These are phyloP conservation scores for Coniochaeta sp. DNA, from an alignment of 2,329 filamentous ascomycete genomes.

Conservation along the genomic window DNA sequence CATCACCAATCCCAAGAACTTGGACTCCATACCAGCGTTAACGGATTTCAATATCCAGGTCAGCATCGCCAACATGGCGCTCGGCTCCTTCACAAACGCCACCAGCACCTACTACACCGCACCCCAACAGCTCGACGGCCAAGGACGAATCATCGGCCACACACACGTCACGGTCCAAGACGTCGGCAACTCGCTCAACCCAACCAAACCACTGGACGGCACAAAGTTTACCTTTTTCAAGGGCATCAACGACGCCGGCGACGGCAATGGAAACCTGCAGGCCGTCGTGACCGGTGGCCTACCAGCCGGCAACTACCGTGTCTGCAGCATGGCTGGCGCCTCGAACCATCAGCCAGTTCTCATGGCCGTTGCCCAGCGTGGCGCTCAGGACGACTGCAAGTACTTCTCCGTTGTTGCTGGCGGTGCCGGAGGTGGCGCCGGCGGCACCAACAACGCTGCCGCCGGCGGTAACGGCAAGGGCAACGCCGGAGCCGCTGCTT, in stretches of 20 bases:
- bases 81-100: constrained; percentile 56
- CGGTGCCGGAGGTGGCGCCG: constrained; percentile 6
- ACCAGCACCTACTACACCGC: constrained; percentile 53
- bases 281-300: constrained; percentile 51
- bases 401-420: constrained; percentile 44
- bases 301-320: constrained; percentile 54
- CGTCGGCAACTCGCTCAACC: constrained; percentile 42
- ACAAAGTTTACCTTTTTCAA: constrained; percentile 56
- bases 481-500: neutral
- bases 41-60: constrained; percentile 46
- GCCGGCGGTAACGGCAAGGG: constrained; percentile 4
- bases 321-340: constrained; percentile 57
- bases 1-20: constrained; percentile 44
- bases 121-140: constrained; percentile 43
- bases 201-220: constrained; percentile 43
- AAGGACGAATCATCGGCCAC: constrained; percentile 50
- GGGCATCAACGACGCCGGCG: constrained; percentile 56
- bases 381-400: constrained; percentile 58
- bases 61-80: constrained; percentile 43
- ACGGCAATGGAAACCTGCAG: constrained; percentile 45
- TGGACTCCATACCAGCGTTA: constrained; percentile 37
- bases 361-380: constrained; percentile 61
- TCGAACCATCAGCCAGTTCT: constrained; percentile 60
- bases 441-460: constrained; percentile 4
- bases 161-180: constrained; percentile 54